Conservation (phyloP, 495 filamentous ascomycete species). For the Glarea lozoyensis region DNA sequence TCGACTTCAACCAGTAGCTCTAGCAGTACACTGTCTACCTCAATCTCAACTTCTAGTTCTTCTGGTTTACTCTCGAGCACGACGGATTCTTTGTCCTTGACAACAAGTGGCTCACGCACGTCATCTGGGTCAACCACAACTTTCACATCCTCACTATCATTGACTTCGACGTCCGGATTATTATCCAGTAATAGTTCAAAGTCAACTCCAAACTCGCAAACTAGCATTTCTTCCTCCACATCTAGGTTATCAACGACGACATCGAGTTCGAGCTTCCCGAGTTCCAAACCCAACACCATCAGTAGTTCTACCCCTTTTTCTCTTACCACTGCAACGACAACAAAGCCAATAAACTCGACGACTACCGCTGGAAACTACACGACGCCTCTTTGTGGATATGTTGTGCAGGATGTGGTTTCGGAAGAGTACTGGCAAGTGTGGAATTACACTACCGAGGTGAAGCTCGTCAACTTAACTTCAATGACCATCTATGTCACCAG, state of each 20-base stretch:
- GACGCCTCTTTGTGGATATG: slow-evolving; percentile 3
- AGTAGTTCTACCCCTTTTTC: too few species aligned
- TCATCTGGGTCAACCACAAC: neutral
- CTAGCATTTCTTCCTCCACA: neutral
- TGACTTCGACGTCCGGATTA: neutral
- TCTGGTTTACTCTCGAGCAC: neutral
- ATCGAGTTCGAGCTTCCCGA: neutral
- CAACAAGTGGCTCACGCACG: neutral
- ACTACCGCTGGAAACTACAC: neutral
- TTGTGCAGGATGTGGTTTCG: slow-evolving; percentile 9
- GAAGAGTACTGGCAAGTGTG: slow-evolving; percentile 4
- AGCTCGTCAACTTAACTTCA: slow-evolving; percentile 1
- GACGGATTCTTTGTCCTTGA: neutral
- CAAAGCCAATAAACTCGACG: neutral
- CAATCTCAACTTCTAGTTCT: neutral
- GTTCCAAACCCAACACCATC: too few species aligned
- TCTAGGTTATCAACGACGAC: neutral
- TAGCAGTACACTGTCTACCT: neutral
- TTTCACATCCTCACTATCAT: neutral
- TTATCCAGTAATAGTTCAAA: neutral
- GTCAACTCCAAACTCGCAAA: neutral
- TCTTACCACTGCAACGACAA: neutral
- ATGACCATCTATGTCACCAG: slow-evolving; percentile 4
- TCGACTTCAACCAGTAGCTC: neutral
- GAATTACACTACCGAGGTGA: neutral